phyloP scores from a whole-genome alignment of 768 basidiomycete species.

The Panaeolus cyanescens region DNA sequence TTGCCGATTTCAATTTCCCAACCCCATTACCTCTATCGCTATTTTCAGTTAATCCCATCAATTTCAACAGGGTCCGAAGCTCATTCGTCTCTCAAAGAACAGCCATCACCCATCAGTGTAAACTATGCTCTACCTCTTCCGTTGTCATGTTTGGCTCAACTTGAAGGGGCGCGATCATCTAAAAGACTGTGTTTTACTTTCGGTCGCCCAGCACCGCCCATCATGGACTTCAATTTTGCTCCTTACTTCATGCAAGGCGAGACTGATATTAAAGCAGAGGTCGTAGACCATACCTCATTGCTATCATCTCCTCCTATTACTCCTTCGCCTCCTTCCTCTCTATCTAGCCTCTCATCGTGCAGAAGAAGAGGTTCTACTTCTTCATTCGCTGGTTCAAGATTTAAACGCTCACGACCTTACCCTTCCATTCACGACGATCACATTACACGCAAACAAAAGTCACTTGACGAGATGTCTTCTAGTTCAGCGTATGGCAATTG shows the following conservation, averaged over 20 bases:
- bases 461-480: slow-evolving; percentile 36
- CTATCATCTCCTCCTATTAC: slow-evolving; percentile 37
- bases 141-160: slow-evolving; percentile 21
- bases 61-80: slow-evolving; percentile 2
- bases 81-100: slow-evolving; percentile 19
- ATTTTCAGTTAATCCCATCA: slow-evolving; percentile 1
- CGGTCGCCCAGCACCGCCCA: slow-evolving; percentile 41
- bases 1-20: neutral
- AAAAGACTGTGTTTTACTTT: slow-evolving; percentile 25
- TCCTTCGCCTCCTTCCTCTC: slow-evolving; percentile 25
- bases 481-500: slow-evolving; percentile 34
- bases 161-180: slow-evolving; percentile 22
- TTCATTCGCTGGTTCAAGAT: slow-evolving; percentile 25
- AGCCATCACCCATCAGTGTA: slow-evolving; percentile 16
- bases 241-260: slow-evolving; percentile 20
- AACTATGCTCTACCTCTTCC: slow-evolving; percentile 9
- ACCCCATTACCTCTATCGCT: neutral
- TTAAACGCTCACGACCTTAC: slow-evolving; percentile 39
- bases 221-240: slow-evolving; percentile 38
- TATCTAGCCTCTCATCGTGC: slow-evolving; percentile 28
- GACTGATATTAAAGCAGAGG: slow-evolving; percentile 50
- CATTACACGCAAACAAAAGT: slow-evolving; percentile 29
- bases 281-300: slow-evolving; percentile 32
- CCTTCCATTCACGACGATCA: slow-evolving; percentile 30
- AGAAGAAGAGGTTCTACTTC: slow-evolving; percentile 32